Evolutionary conservation across 495 filamentous ascomycete genomes (phyloP).

Genomic region (Delitschia confertaspora): DNA sequence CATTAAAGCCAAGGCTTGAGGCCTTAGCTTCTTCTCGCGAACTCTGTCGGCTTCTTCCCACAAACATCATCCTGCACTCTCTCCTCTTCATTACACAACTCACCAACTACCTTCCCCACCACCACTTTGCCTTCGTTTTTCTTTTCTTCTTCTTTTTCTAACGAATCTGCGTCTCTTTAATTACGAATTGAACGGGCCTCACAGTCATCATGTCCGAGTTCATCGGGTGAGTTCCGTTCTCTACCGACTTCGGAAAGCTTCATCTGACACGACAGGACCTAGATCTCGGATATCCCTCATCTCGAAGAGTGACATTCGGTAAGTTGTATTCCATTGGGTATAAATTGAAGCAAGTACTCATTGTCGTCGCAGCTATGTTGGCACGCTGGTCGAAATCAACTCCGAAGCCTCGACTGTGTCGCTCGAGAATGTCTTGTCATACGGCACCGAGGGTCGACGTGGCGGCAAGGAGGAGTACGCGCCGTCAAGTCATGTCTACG

Average conservation of each 20-base stretch:
- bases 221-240: conserved; percentile 44
- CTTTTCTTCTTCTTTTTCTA: too few relatives aligned
- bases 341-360: conserved; percentile 29
- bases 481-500: conserved; percentile 77
- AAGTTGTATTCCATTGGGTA: conserved; percentile 31
- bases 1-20: too few relatives aligned
- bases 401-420: conserved; percentile 93
- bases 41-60: too few relatives aligned
- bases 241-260: conserved; percentile 12
- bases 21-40: conserved; percentile 2
- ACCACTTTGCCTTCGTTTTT: conserved; percentile 1
- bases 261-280: conserved; percentile 8
- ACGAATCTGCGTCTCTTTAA: conserved; percentile 3
- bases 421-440: conserved; percentile 87
- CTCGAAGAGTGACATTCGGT: conserved; percentile 96
- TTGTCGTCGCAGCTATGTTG: conserved; percentile 65
- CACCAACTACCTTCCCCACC: not conserved
- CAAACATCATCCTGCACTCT: not conserved
- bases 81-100: not conserved
- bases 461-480: conserved; percentile 72
- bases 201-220: conserved; percentile 50
- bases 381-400: conserved; percentile 94
- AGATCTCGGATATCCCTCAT: conserved; percentile 80
- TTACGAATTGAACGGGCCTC: too few relatives aligned
- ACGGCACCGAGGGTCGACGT: conserved; percentile 83